These are phyloP conservation scores for Alternaria triticina DNA, from an alignment of 2,329 filamentous ascomycete species.

Conservation along the genomic window DNA sequence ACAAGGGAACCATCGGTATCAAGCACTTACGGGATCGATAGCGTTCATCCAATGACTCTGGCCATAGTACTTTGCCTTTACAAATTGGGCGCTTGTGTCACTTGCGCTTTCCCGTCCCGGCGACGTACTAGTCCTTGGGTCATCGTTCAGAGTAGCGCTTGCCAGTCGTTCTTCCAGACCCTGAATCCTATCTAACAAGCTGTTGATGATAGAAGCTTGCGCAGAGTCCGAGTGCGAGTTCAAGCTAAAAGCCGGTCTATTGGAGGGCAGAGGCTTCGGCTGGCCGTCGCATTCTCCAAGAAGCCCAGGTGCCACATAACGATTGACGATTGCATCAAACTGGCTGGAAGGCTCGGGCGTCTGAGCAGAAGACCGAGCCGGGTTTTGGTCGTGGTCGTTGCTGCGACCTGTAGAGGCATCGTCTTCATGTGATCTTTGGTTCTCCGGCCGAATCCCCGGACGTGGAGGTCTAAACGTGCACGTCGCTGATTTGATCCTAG, in stretches of 20 bases:
- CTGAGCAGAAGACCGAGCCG: not conserved
- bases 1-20: not conserved
- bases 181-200: conserved; percentile 7
- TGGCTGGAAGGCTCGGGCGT: conserved; percentile 5
- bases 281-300: conserved; percentile 14
- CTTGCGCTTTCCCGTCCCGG: not conserved
- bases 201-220: conserved; percentile 4
- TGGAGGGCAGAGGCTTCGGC: not conserved
- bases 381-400: not conserved
- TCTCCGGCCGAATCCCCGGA: not conserved
- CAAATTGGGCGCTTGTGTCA: conserved; percentile 15
- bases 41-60: conserved; percentile 58
- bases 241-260: not conserved
- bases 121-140: not conserved
- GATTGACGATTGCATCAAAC: conserved; percentile 18
- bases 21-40: conserved; percentile 35
- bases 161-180: conserved; percentile 9
- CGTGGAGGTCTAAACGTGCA: conserved; percentile 32
- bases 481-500: conserved; percentile 22
- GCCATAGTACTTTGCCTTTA: conserved; percentile 64
- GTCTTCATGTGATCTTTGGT: not conserved
- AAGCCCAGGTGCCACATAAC: conserved; percentile 23
- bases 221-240: not conserved
- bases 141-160: not conserved
- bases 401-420: not conserved